Percentiles rank a stretch among this genome's conserved stretches.
These are phyloP conservation scores for Cucumis cinereus DNA, from an alignment of 306 rosid genomes.

Conservation along the genomic window DNA sequence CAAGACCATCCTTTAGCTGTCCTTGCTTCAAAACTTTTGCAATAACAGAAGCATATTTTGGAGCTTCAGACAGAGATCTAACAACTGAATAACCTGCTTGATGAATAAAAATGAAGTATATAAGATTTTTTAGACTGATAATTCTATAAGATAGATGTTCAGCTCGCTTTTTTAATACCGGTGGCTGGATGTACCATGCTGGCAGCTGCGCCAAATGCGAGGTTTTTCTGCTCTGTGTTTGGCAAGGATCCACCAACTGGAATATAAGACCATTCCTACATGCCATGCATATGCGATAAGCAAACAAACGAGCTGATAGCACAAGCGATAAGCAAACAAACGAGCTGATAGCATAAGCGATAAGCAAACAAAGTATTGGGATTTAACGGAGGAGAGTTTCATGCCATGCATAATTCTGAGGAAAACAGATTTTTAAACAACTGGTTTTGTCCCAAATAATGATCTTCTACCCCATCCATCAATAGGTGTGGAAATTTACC, in stretches of 20 bases:
- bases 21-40: conserved; percentile 61
- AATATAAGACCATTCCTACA: conserved; percentile 96
- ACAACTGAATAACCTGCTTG: conserved; percentile 85
- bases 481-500: background rate
- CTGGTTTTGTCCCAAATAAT: background rate
- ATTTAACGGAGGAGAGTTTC: background rate
- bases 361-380: background rate
- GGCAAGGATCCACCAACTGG: conserved; percentile 99
- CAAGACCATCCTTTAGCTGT: conserved; percentile 18
- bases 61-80: conserved; percentile 98
- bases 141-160: conserved; percentile 1
- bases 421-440: background rate
- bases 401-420: background rate
- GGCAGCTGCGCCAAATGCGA: conserved; percentile 98
- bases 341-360: background rate
- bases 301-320: background rate
- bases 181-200: conserved; percentile 99
- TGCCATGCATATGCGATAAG: background rate
- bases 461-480: background rate
- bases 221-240: conserved; percentile 87
- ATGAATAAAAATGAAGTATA: conserved; percentile 7
- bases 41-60: conserved; percentile 79
- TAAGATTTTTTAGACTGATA: conserved; percentile 6
- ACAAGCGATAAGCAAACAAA: background rate
- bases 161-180: conserved; percentile 23